These are phyloP conservation scores for Colletotrichum eleusines DNA, from an alignment of 2,329 filamentous ascomycete species.

Conservation along the genomic window DNA sequence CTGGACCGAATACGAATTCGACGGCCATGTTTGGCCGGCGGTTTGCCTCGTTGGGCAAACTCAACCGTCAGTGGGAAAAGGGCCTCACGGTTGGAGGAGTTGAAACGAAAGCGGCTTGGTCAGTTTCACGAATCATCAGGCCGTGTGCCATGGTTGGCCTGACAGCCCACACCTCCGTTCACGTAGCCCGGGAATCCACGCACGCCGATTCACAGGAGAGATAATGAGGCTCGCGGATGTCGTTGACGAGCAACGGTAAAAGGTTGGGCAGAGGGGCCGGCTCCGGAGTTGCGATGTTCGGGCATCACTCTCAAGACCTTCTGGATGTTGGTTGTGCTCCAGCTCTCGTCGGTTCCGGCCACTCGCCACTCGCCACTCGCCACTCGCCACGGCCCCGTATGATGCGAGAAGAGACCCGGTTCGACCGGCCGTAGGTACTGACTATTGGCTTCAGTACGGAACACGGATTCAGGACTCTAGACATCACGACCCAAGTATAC, in stretches of 20 bases:
- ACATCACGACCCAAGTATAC: no score
- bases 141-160: not conserved
- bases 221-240: not conserved
- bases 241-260: not conserved
- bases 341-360: not conserved
- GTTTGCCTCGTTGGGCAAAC: conserved; percentile 7
- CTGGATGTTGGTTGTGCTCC: not conserved
- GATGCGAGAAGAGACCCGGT: not conserved
- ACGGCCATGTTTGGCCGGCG: conserved; percentile 3
- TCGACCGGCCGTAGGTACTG: not conserved
- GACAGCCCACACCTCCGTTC: conserved; percentile 16
- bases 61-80: conserved; percentile 14
- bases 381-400: not conserved
- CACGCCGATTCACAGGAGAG: not conserved
- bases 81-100: not conserved
- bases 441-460: no score
- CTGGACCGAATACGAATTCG: conserved; percentile 37
- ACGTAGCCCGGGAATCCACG: not conserved
- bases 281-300: not conserved
- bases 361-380: no score
- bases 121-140: conserved; percentile 18
- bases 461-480: not conserved
- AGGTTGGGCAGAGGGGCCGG: no score
- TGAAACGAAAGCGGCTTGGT: conserved; percentile 19
- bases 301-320: not conserved